A percentile compares a stretch with the other conserved stretches of the same genome.
Conservation (phyloP, 139 green algal genomes). For the Trebouxia sp. region DNA sequence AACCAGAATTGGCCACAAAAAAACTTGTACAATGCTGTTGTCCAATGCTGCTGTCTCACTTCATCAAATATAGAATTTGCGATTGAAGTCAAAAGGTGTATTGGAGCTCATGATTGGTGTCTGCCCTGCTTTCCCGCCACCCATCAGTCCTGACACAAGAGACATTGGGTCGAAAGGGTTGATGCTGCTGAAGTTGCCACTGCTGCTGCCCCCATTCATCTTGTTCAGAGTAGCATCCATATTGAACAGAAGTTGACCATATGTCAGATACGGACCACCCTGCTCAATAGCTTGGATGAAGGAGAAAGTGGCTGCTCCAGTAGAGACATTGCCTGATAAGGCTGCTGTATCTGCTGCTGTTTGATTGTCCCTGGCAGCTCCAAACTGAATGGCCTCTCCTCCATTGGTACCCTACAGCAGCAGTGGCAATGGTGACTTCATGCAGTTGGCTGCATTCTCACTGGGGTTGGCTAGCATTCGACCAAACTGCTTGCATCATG, state of each 20-base stretch:
- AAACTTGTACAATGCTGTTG: too few relatives aligned
- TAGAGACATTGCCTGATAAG: conserved; percentile 48
- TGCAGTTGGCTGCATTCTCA: not conserved
- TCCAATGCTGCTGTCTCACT: too few relatives aligned
- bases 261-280: conserved; percentile 25
- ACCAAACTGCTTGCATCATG: too few relatives aligned
- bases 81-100: conserved; percentile 51
- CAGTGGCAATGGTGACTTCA: not conserved
- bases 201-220: conserved; percentile 4
- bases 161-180: conserved; percentile 11
- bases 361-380: conserved; percentile 69
- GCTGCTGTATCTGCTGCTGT: conserved; percentile 54
- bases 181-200: conserved; percentile 9
- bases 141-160: not conserved
- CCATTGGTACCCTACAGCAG: conserved; percentile 57
- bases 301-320: conserved; percentile 77
- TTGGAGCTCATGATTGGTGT: conserved; percentile 60
- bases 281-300: conserved; percentile 77
- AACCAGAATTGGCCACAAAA: too few relatives aligned
- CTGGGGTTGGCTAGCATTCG: too few relatives aligned
- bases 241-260: conserved; percentile 27
- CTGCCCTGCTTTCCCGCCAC: conserved; percentile 41
- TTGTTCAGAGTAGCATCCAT: conserved; percentile 25
- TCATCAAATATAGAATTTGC: conserved; percentile 21
- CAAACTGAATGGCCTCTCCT: conserved; percentile 75